Base-by-base conservation (phyloP, 75 land plant genomes). In the Pinus tabuliformis region DNA sequence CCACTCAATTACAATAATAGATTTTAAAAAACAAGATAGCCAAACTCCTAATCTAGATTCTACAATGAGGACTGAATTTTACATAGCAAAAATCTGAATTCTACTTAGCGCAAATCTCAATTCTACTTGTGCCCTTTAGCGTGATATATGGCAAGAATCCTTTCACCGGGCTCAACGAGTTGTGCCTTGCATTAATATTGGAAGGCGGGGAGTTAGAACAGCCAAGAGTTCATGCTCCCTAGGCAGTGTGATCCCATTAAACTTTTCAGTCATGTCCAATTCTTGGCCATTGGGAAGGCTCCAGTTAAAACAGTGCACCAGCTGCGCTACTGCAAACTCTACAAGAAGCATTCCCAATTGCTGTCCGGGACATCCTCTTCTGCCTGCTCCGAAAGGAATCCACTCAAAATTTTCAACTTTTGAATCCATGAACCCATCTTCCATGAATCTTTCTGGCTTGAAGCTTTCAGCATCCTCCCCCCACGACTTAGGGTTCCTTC, bases 251-350 rank as follows among this genome's bases (percentile, higher is more conserved):
- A 17, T 62, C 0, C 30, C 16, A 49, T 49, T 49, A 1, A 30
- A 62, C 0, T 15, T 28, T 62, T 62, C 37, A 14, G 36, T 62
- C 65, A 62, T 62, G 30, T 28, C 65, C 30, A 62, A 28, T 6
- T 62, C 33, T 0, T 15, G 5, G 5, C 18, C 65, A 62, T 30
- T 9, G 12, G 56, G 73, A 21, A 70, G 39, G 3, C 12, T 62
- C 77, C 77, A 76, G 4, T 62, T 20, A 37, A 76, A 76, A 14
- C 72, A 60, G 36, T 62, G 77, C 18, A 76, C 18, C 9, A 76
- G 71, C 16, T 76, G 45, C 0, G 77, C 77, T 2, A 76, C 9
- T 3, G 28, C 13, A 30, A 76, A 15, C 22, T 33, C 18, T 37
- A 76, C 68, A 39, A 76, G 11, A 1, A 22, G 13, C 28, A 58